Percentiles rank a stretch among this genome's conserved stretches.
Conservation (phyloP, 345 rosid genomes). For the Balakata baccata region DNA sequence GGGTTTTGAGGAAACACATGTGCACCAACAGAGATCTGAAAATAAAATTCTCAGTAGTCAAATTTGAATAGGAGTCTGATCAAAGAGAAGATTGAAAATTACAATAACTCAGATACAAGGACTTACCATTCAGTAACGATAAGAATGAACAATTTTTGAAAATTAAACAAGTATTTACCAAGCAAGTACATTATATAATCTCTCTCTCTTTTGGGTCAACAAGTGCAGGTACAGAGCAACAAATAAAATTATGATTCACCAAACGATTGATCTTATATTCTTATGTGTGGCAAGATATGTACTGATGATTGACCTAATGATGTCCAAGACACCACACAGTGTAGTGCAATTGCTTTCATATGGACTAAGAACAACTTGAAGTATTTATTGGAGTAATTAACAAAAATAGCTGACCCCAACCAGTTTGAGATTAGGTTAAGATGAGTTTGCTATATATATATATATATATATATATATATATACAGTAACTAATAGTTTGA, state of each 20-base stretch:
- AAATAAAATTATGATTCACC: neutral
- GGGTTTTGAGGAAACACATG: conserved; percentile 70
- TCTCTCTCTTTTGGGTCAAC: neutral
- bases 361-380: neutral
- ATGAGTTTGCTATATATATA: neutral
- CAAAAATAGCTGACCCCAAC: neutral
- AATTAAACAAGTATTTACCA: neutral
- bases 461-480: too few relatives aligned
- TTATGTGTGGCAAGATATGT: neutral
- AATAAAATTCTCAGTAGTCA: conserved; percentile 18
- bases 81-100: conserved; percentile 3
- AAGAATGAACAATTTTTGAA: neutral
- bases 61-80: neutral
- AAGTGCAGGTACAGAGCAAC: neutral
- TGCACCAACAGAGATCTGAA: conserved; percentile 86
- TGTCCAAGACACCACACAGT: neutral
- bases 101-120: neutral
- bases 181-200: neutral
- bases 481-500: too few relatives aligned
- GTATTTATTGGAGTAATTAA: neutral
- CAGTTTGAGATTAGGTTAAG: neutral
- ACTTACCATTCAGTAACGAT: neutral
- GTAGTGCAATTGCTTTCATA: neutral
- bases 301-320: neutral
- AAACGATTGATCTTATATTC: neutral